Evolutionary conservation across 2,329 filamentous ascomycete genomes (phyloP), one percentile per base, ranked within the genome.

Genomic region (Penicillium occitanis): DNA sequence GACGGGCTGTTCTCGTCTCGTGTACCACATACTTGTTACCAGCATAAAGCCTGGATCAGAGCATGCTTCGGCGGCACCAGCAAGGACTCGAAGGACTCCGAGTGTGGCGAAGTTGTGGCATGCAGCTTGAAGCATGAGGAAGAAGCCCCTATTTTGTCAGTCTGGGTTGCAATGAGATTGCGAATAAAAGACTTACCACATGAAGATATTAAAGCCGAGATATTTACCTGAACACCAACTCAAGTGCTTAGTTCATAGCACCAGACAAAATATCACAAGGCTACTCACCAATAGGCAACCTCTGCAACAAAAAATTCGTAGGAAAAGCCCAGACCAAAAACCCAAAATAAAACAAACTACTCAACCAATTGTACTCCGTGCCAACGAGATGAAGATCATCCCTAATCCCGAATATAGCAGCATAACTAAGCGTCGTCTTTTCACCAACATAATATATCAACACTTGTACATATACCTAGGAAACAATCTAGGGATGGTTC

Each of bases 1-100:
- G 2, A 86, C 79, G 0, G 88, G 87, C 70, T 90, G 88, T 70
- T 90, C 85, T 2, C 81, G 79, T 10, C 87, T 80, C 1, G 87
- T 88, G 70, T 88, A 87, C 83, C 86, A 90, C 86, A 89, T 89
- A 4, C 82, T 83, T 0, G 87, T 89, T 42, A 90, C 86, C 1
- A 90, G 75, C 80, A 90, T 87, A 67, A 89, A 87, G 0, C 82
- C 83, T 0, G 87, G 87, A 70, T 87, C 86, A 2, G 84, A 78
- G 63, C 83, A 84, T 0, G 86, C 84, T 74, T 88, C 86, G 2
- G 84, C 82, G 3, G 85, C 80, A 35, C 86, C 87, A 2, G 85
- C 81, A 5, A 88, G 78, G 30, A 85, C 85, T 51, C 87, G 82
- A 51, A 88, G 80, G 3, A 81, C 80, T n/a, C 84, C 84, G 14